Evolutionary conservation across 139 green algal genomes (phyloP).

Genomic region (Micractinium sp.): DNA sequence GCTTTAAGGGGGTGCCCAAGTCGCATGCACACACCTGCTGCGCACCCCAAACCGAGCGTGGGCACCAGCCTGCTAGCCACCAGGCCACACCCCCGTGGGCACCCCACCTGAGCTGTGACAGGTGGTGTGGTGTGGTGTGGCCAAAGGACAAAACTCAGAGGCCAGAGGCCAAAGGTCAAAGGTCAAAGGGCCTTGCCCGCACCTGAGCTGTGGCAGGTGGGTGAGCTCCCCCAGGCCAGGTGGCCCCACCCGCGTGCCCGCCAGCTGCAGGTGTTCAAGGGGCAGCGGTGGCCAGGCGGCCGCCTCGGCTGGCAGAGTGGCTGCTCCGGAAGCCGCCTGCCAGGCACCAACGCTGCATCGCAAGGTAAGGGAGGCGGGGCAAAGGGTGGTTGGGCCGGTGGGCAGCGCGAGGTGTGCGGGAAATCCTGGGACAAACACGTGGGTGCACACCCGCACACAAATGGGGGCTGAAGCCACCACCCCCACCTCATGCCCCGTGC

Average conservation of each 20-base stretch:
- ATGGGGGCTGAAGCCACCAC: not conserved
- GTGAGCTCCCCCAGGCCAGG: not conserved
- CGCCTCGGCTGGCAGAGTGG: not conserved
- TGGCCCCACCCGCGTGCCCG: not conserved
- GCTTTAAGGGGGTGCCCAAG: not conserved
- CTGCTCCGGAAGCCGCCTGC: not conserved
- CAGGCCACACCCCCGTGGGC: too few species aligned
- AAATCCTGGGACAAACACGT: not conserved
- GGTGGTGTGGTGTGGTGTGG: too few species aligned
- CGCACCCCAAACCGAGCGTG: not conserved
- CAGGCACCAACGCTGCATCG: constrained; percentile 3
- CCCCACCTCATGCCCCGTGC: not conserved
- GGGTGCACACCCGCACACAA: not conserved
- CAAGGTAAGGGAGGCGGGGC: not conserved
- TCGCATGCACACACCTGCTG: not conserved
- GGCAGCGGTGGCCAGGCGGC: constrained; percentile 13
- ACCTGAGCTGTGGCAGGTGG: not conserved
- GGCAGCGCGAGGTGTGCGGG: too few species aligned
- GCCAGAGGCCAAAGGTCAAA: not conserved
- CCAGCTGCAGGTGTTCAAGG: constrained; percentile 19
- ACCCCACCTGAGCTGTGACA: too few species aligned
- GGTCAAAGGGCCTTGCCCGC: not conserved
- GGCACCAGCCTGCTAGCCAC: not conserved
- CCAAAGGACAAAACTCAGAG: too few species aligned
- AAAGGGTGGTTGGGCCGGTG: not conserved